These are phyloP conservation scores for Vitellaria paradoxa DNA, from an alignment of 179 eudicot species.

Conservation along the genomic window DNA sequence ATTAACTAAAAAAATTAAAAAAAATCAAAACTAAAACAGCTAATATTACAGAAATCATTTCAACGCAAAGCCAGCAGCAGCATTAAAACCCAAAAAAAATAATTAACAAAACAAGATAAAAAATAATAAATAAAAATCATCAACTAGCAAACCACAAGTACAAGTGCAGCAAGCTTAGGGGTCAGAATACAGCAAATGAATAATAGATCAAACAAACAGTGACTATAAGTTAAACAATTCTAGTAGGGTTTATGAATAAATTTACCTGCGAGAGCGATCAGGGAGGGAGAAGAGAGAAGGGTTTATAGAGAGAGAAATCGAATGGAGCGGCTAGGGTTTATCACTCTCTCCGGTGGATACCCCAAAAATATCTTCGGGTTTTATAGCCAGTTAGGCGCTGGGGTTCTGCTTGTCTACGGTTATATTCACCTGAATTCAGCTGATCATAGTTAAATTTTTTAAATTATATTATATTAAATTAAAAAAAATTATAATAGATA, in stretches of 20 bases:
- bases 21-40: too few species aligned
- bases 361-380: not conserved
- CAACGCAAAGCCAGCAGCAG: not conserved
- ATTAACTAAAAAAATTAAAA: too few species aligned
- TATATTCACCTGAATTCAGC: not conserved
- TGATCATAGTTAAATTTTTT: too few species aligned
- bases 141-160: not conserved
- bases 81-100: too few species aligned
- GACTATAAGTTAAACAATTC: too few species aligned
- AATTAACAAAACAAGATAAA: too few species aligned
- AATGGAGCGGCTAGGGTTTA: slow-evolving; percentile 12
- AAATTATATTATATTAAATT: too few species aligned
- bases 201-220: not conserved
- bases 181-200: not conserved
- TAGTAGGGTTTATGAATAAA: not conserved
- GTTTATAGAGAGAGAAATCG: not conserved
- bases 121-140: not conserved
- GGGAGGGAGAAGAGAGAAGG: too few species aligned
- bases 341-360: not conserved
- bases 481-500: too few species aligned
- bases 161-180: not conserved
- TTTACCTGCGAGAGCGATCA: not conserved
- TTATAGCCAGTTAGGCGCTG: not conserved
- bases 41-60: not conserved
- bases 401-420: not conserved